Conservation (phyloP, 441 rosid genomes). For the Pelargonium australe region DNA sequence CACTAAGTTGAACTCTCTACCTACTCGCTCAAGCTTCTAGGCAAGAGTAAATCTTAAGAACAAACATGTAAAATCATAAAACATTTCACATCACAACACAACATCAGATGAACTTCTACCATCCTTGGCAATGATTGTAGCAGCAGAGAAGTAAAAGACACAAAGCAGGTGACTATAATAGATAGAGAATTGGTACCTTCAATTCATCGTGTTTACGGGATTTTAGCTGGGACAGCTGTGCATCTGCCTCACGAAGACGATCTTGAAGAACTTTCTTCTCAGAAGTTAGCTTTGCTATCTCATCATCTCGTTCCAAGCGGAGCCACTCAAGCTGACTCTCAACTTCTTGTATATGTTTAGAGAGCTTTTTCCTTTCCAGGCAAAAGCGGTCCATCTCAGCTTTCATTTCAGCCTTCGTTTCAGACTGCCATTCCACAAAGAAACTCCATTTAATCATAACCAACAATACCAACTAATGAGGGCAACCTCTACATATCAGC, state of each 20-base stretch:
- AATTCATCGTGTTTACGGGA: constrained; percentile 91
- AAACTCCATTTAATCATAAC: constrained; percentile 18
- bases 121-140: background rate
- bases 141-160: background rate
- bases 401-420: constrained; percentile 86
- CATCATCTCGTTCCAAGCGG: constrained; percentile 88
- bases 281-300: constrained; percentile 54
- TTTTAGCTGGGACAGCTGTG: constrained; percentile 77
- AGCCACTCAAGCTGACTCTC: constrained; percentile 98
- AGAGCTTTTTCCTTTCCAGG: constrained; percentile 79
- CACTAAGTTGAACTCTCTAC: too few species aligned
- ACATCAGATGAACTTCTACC: background rate
- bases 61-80: too few species aligned
- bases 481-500: background rate
- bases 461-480: constrained; percentile 1
- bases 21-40: too few species aligned
- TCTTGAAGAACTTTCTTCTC: constrained; percentile 86
- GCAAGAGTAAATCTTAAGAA: too few species aligned
- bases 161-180: background rate
- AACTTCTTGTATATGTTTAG: constrained; percentile 75
- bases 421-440: constrained; percentile 52
- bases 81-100: background rate
- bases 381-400: constrained; percentile 79
- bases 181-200: constrained; percentile 46
- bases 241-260: constrained; percentile 93